These are phyloP conservation scores for Paracoccidioides lutzii DNA, from an alignment of 2,329 filamentous ascomycete genomes.

Conservation along the genomic window DNA sequence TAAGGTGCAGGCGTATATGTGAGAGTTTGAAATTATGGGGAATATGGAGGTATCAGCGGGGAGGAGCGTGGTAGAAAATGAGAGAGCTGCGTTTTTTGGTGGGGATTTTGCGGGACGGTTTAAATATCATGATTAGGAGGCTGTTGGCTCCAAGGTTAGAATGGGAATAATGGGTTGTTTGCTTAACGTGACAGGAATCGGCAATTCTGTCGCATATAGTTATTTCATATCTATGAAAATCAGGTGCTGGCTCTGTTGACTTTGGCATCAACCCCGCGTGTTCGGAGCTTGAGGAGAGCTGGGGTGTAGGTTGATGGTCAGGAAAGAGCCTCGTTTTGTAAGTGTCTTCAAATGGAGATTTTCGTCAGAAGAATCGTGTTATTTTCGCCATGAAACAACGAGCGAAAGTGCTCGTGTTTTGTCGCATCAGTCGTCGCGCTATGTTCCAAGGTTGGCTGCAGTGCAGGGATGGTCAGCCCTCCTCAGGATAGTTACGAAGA, in stretches of 20 bases:
- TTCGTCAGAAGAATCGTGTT: too few species aligned
- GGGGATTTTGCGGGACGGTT: not conserved
- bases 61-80: not conserved
- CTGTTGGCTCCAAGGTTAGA: not conserved
- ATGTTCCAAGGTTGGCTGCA: too few species aligned
- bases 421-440: too few species aligned
- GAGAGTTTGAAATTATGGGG: not conserved
- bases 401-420: too few species aligned
- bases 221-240: too few species aligned
- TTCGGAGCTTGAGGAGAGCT: not conserved
- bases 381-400: too few species aligned
- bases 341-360: too few species aligned
- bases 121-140: not conserved
- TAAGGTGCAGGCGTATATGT: not conserved
- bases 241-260: too few species aligned
- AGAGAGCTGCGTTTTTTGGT: not conserved
- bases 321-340: not conserved
- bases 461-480: too few species aligned
- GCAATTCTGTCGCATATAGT: not conserved
- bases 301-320: not conserved
- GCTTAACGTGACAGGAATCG: too few species aligned
- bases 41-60: not conserved
- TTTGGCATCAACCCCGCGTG: too few species aligned
- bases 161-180: not conserved
- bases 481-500: not conserved